A percentile compares a stretch with the other conserved stretches of the same genome.
Conservation (phyloP, 2,329 filamentous ascomycete species). For the Trematosphaeria pertusa region DNA sequence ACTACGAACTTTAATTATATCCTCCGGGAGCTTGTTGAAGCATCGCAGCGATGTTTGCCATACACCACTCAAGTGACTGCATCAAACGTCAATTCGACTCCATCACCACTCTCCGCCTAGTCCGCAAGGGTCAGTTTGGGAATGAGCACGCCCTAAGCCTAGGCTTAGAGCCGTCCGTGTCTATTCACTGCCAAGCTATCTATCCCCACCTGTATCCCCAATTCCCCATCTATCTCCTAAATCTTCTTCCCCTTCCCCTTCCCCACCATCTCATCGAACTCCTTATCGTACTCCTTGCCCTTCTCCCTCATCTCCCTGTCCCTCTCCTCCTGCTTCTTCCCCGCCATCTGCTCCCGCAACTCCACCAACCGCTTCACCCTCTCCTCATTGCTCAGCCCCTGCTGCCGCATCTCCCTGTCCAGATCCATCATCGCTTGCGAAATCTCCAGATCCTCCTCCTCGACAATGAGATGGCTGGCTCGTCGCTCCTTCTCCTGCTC, state of each 20-base stretch:
- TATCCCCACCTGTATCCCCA: too few species aligned
- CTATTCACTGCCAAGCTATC: too few species aligned
- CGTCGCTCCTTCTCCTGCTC: constrained; percentile 1
- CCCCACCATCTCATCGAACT: not conserved
- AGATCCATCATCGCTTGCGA: not conserved
- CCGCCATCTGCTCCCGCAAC: not conserved
- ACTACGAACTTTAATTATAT: too few species aligned
- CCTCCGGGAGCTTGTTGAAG: too few species aligned
- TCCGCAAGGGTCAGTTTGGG: too few species aligned
- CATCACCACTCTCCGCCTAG: too few species aligned
- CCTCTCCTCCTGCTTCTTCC: not conserved
- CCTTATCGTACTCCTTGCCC: not conserved
- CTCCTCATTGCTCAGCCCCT: not conserved
- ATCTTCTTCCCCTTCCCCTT: not conserved
- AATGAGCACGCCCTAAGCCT: too few species aligned
- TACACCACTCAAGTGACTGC: too few species aligned
- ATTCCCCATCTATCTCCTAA: too few species aligned
- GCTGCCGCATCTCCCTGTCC: constrained; percentile 1
- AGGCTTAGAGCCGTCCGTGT: too few species aligned
- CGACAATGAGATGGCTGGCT: not conserved
- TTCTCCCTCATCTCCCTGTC: not conserved
- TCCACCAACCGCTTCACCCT: not conserved
- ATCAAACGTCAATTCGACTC: too few species aligned
- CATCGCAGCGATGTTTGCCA: too few species aligned
- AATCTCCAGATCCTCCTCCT: not conserved